Evolutionary conservation across 371 early-diverging fungal species (phyloP), one percentile per base, ranked within the genome.

Genomic region (Coemansia linderi): DNA sequence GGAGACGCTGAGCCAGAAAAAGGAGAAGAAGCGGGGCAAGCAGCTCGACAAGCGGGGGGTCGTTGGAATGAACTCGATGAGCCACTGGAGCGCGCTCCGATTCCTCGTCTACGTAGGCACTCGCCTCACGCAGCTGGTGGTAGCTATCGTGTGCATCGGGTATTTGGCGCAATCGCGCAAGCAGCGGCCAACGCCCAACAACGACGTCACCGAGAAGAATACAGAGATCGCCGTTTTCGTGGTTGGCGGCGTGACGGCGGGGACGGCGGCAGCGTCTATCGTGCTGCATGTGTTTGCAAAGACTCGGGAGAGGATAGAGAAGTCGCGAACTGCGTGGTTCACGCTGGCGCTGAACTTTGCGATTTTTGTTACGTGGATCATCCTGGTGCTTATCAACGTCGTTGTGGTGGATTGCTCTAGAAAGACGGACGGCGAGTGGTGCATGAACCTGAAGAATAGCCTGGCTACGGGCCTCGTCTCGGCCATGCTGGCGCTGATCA

Each of bases 331-430:
- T 24, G 61, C 65, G 1, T 76, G 76, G 76, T 61, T 65, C 15
- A 65, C 69, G 0, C 29, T 68, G 44, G 56, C 56, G 6, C 39
- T 76, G 31, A 76, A 72, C 39, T 76, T 72, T 57, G 59, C 56
- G 3, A 59, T 76, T 2, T 76, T 76, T 24, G 65, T 50, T 1
- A 41, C 46, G 17, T 76, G 76, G 76, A 68, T 76, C n/a, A 54
- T 76, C 3, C 22, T 76, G 44, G 72, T 76, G 17, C 69, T 76
- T n/a, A 68, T 76, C 54, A 68, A 68, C 48, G 57, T 76, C 33
- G 44, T 76, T 10, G 69, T 50, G 1, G 72, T 72, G 5, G 73
- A 72, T 13, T 76, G 76, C 43, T 76, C 73, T 2, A 52, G 52
- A 12, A 64, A 48, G 50, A 38, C n/a, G 6, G 73, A 72, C 7